These are phyloP conservation scores for Carex littledalei DNA, from an alignment of 176 grass and related monocot genomes.

Conservation along the genomic window DNA sequence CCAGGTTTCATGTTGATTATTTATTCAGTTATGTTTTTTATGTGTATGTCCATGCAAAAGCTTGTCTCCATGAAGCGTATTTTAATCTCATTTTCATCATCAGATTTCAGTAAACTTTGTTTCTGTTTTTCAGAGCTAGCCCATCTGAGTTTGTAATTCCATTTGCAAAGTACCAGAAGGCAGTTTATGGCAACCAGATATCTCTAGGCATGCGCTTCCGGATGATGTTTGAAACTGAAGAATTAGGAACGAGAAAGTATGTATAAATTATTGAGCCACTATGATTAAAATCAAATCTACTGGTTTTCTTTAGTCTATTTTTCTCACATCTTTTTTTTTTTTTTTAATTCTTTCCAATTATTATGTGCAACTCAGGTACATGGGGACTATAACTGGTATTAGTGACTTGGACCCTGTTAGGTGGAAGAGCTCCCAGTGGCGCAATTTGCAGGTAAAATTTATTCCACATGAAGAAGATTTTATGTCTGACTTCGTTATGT, in stretches of 20 bases:
- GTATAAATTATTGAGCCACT: neutral
- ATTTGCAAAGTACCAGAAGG: constrained; percentile 99
- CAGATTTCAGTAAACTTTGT: constrained; percentile 17
- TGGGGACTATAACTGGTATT: constrained; percentile 98
- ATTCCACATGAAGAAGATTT: neutral
- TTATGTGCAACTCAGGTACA: constrained; percentile 56
- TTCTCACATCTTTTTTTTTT: neutral
- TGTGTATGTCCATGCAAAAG: neutral
- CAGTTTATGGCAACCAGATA: constrained; percentile 78
- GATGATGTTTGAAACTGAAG: constrained; percentile 98
- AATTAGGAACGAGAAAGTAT: constrained; percentile 87
- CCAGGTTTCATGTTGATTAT: constrained; percentile 48
- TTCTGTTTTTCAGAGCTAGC: constrained; percentile 64
- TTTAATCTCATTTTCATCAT: neutral
- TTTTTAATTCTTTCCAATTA: neutral
- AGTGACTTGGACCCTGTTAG: constrained; percentile 91
- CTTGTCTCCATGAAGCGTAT: neutral
- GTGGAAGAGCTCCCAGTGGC: constrained; percentile 99
- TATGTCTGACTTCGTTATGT: neutral
- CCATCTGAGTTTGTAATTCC: constrained; percentile 97
- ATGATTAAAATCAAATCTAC: neutral
- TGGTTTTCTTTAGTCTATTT: neutral
- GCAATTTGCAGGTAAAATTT: constrained; percentile 80
- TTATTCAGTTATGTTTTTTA: neutral
- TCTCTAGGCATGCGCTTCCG: constrained; percentile 94